Conservation (phyloP, 169 alveolate species). For the Perkinsus olseni region DNA sequence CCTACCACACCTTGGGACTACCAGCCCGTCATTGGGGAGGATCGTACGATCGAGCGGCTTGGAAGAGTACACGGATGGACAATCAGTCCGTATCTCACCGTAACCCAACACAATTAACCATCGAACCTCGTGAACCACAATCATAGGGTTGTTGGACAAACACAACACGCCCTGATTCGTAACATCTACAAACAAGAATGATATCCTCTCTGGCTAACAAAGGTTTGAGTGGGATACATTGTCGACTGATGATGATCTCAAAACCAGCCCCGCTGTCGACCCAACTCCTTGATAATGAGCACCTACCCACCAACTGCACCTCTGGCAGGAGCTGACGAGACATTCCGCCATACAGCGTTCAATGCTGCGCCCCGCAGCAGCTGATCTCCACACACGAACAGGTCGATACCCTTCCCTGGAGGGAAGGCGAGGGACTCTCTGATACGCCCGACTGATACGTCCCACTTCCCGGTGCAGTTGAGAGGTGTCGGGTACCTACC, state of each 20-base stretch:
- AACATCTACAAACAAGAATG: too few relatives aligned
- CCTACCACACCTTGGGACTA: too few relatives aligned
- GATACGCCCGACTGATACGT: conserved; percentile 20
- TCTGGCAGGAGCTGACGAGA: background rate
- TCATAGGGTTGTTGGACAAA: too few relatives aligned
- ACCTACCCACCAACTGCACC: background rate
- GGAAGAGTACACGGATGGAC: too few relatives aligned
- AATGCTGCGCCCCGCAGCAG: conserved; percentile 33
- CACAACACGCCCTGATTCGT: too few relatives aligned
- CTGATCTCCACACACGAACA: conserved; percentile 32
- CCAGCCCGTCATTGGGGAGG: too few relatives aligned
- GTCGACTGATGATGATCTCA: background rate
- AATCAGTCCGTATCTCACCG: too few relatives aligned
- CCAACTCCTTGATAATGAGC: background rate
- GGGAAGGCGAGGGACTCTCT: conserved; percentile 23
- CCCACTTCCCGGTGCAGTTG: background rate
- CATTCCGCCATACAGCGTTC: conserved; percentile 14
- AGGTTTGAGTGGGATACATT: too few relatives aligned
- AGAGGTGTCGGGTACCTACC: background rate
- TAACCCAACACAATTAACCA: too few relatives aligned
- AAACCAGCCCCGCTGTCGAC: background rate
- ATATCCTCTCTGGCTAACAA: too few relatives aligned
- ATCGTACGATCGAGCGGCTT: too few relatives aligned
- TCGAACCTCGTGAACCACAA: too few relatives aligned
- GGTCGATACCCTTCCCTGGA: conserved; percentile 16